These are phyloP conservation scores for Parvularia atlantis DNA, from an alignment of 78 protist species.

Conservation along the genomic window DNA sequence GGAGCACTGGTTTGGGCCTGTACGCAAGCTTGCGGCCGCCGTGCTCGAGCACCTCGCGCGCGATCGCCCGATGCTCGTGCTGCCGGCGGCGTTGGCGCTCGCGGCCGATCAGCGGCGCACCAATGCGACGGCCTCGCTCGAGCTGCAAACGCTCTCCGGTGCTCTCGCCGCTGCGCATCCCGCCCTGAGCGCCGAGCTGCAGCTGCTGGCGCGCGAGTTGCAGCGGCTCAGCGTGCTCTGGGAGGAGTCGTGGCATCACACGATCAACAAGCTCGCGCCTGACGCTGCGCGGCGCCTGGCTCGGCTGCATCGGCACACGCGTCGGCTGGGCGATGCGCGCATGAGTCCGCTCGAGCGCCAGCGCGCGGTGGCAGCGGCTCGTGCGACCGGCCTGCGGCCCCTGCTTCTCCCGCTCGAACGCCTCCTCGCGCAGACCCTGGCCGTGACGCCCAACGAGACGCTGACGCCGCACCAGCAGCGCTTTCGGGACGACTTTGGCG, in stretches of 20 bases:
- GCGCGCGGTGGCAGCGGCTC: neutral
- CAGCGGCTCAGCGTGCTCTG: constrained; percentile 42
- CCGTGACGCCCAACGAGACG: too few relatives aligned
- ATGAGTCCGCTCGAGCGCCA: neutral
- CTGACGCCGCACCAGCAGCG: too few relatives aligned
- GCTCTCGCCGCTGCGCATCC: too few relatives aligned
- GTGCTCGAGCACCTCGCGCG: too few relatives aligned
- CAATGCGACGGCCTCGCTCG: too few relatives aligned
- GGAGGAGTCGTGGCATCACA: constrained; percentile 50
- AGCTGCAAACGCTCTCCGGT: too few relatives aligned
- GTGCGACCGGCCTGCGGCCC: neutral
- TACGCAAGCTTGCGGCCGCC: too few relatives aligned
- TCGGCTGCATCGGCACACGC: neutral
- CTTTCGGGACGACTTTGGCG: too few relatives aligned
- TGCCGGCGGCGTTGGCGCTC: too few relatives aligned
- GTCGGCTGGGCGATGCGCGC: neutral
- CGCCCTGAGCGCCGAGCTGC: constrained; percentile 22
- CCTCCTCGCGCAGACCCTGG: neutral
- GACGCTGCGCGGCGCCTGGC: neutral
- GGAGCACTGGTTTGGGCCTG: too few relatives aligned
- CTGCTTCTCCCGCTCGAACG: neutral
- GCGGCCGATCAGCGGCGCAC: too few relatives aligned
- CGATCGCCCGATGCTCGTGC: too few relatives aligned
- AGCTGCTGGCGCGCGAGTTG: constrained; percentile 20
- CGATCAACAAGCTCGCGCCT: constrained; percentile 17